These are phyloP conservation scores for Entomortierella lignicola DNA, from an alignment of 192 early-diverging fungal genomes.

Conservation along the genomic window DNA sequence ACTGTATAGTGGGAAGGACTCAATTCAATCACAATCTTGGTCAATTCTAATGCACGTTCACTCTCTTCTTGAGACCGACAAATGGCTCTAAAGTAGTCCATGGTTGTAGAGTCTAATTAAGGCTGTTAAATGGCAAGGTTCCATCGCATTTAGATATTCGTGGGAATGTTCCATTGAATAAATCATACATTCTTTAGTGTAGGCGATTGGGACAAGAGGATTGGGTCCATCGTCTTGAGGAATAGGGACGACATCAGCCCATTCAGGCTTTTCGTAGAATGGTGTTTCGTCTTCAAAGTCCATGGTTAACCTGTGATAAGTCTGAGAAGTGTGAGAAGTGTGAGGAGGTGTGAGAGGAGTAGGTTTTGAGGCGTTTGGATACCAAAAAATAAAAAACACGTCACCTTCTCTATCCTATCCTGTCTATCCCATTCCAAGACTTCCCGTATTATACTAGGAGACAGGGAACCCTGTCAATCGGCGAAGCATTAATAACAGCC, in stretches of 20 bases:
- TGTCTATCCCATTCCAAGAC: too few relatives aligned
- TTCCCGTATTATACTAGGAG: too few relatives aligned
- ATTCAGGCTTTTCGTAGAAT: conserved; percentile 56
- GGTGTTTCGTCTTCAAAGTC: conserved; percentile 22
- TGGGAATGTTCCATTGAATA: neutral
- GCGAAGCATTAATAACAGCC: too few relatives aligned
- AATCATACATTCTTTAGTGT: conserved; percentile 76
- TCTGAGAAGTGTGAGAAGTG: neutral
- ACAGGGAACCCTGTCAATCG: too few relatives aligned
- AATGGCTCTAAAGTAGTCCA: conserved; percentile 91
- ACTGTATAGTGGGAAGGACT: conserved; percentile 97
- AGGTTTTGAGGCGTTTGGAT: too few relatives aligned
- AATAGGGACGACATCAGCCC: conserved; percentile 77
- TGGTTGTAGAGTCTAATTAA: conserved; percentile 73
- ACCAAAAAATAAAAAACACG: too few relatives aligned
- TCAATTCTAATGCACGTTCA: conserved; percentile 85
- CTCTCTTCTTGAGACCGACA: conserved; percentile 76
- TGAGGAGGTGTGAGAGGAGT: neutral
- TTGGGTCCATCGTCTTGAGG: conserved; percentile 84
- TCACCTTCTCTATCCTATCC: too few relatives aligned
- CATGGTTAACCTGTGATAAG: neutral
- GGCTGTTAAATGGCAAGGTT: neutral
- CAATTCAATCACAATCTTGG: conserved; percentile 78
- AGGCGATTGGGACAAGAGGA: conserved; percentile 85
- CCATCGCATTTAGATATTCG: too few relatives aligned